Evolutionary conservation across 208 protist species (phyloP).

Genomic region (Vickermania ingenoplastis): DNA sequence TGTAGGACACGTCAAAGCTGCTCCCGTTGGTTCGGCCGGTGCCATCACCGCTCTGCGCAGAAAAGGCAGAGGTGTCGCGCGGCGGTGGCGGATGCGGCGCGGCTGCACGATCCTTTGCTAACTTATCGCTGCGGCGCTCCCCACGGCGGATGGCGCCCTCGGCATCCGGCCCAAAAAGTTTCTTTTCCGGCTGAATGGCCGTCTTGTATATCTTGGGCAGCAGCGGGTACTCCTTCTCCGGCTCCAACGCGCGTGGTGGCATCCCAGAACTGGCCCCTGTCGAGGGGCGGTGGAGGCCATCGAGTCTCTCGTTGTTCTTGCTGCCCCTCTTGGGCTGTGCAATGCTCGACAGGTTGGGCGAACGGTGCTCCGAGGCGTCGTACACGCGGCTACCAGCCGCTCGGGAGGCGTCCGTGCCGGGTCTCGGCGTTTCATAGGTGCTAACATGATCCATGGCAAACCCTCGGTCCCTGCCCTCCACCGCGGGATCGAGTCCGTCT

Average conservation of each 20-base stretch:
- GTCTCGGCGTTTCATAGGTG: background rate
- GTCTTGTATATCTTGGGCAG: slow-evolving; percentile 67
- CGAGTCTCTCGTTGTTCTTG: background rate
- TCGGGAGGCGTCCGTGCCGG: background rate
- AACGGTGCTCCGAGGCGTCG: background rate
- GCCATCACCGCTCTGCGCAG: background rate
- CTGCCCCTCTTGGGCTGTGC: background rate
- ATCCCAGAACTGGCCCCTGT: background rate
- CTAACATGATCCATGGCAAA: slow-evolving; percentile 30
- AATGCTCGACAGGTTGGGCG: too few species aligned
- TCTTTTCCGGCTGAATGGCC: slow-evolving; percentile 46
- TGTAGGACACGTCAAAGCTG: background rate
- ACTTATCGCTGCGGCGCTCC: slow-evolving; percentile 73
- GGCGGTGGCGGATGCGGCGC: slow-evolving; percentile 8
- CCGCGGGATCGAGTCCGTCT: slow-evolving; percentile 36
- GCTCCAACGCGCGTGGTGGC: slow-evolving; percentile 3
- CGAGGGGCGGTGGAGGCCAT: background rate
- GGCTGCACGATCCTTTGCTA: slow-evolving; percentile 41
- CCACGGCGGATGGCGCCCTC: slow-evolving; percentile 63
- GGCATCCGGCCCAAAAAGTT: slow-evolving; percentile 71
- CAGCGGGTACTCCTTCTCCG: slow-evolving; percentile 14
- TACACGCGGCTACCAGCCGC: background rate
- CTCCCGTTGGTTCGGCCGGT: background rate
- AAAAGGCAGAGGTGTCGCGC: background rate
- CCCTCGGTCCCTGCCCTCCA: slow-evolving; percentile 40